Evolutionary conservation across 768 basidiomycete species (phyloP).

Genomic region (Suillus hirtellus): DNA sequence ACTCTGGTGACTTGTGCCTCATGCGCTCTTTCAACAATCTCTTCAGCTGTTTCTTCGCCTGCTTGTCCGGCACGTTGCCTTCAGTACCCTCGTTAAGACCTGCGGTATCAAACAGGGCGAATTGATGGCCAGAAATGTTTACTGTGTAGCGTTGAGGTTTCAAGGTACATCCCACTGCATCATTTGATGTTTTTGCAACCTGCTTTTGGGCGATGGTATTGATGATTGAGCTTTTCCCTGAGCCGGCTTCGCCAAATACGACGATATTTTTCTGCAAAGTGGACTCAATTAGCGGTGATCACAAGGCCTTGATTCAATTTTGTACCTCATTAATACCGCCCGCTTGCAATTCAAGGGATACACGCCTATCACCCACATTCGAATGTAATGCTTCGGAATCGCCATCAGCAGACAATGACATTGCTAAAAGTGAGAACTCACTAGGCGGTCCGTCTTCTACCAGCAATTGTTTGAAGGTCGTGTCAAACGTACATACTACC

Average conservation of each 20-base stretch:
- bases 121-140: constrained; percentile 8
- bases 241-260: constrained; percentile 26
- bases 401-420: neutral
- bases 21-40: constrained; percentile 19
- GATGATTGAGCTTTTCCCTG: constrained; percentile 30
- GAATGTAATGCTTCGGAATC: neutral
- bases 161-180: constrained; percentile 19
- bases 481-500: neutral
- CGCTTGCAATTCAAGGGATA: neutral
- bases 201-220: constrained; percentile 22
- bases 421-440: neutral
- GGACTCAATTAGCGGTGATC: neutral
- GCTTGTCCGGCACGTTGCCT: constrained; percentile 10
- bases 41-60: constrained; percentile 21
- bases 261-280: constrained; percentile 16
- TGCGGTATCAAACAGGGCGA: constrained; percentile 37
- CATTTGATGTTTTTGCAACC: constrained; percentile 14
- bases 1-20: constrained; percentile 7
- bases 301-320: neutral
- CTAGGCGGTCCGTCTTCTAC: neutral
- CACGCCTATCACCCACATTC: too few relatives aligned
- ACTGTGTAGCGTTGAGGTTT: neutral
- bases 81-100: constrained; percentile 35
- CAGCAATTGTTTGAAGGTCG: neutral
- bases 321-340: neutral